Base-by-base conservation (phyloP, 129 eudicot genomes). In the Lactuca sativa region DNA sequence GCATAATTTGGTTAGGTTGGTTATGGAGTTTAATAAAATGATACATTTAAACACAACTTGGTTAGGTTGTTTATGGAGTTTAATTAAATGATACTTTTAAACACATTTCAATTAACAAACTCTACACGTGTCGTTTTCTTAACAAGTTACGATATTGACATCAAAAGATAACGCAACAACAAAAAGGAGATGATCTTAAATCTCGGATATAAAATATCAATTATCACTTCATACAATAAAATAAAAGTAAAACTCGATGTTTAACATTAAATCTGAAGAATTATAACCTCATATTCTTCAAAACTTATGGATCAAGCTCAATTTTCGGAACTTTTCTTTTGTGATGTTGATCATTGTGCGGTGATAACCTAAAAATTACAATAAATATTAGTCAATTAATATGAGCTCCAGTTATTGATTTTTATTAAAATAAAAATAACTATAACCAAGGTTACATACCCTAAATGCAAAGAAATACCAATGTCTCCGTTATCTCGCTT, bases 381-480 rank as follows among this genome's bases (percentile, higher is more conserved):
- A 32, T 4, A 41, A 56, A 11, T 37, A 49, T 17, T 17, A 38
- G n/a, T 52, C 15, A 15, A 25, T 25, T 25, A 25, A 36, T 9
- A 53, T 7, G 10, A 64, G 14, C 18, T 14, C 57, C 38, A 4
- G 3, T 8, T 12, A 15, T 7, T 16, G 16, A 16, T 4, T 17
- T 13, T 70, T 43, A 3, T 44, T 11, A 18, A 16, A 34, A 11
- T 56, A 40, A 61, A 25, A 53, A 43, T 47, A 58, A 11, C 17
- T 44, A 30, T n/a, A 7, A 1, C 59, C 59, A 25, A 17, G 0
- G 43, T 51, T 17, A 69, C 84, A 15, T 82, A 91, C 96, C 96
- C 97, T 52, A 91, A 71, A 67, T 85, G 89, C 61, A 91, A 74
- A n/a, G 92, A 91, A 65, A 83, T 85, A 57, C 88, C 92, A 0